Evolutionary conservation across 768 basidiomycete genomes (phyloP).

Genomic region (Tulasnella sp.): DNA sequence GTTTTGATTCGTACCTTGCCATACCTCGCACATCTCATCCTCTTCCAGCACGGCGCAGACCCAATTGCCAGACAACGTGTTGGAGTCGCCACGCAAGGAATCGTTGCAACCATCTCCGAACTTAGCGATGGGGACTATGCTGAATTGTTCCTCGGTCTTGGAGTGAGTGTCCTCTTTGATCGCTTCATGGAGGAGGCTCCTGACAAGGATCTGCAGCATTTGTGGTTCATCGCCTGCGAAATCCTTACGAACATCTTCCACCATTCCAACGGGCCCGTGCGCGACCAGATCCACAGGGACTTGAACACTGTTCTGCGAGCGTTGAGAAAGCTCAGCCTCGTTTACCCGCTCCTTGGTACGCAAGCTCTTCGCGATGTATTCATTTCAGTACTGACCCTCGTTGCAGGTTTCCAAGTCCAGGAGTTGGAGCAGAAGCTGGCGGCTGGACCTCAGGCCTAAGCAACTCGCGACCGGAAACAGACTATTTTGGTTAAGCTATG

Average conservation of each 20-base stretch:
- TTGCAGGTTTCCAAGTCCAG: slow-evolving; percentile 8
- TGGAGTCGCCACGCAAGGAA: slow-evolving; percentile 6
- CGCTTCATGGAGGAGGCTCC: background rate
- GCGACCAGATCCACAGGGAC: slow-evolving; percentile 6
- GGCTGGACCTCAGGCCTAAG: background rate
- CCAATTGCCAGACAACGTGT: background rate
- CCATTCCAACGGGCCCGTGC: background rate
- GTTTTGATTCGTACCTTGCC: slow-evolving; percentile 17
- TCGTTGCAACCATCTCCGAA: slow-evolving; percentile 3
- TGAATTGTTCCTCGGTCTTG: slow-evolving; percentile 10
- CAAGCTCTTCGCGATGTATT: background rate
- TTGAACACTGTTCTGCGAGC: background rate
- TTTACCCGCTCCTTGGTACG: slow-evolving; percentile 16
- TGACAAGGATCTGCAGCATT: background rate
- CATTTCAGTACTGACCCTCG: background rate
- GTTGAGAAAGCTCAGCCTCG: slow-evolving; percentile 10
- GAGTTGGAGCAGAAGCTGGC: background rate
- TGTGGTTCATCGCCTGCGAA: slow-evolving; percentile 11
- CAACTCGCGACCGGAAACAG: background rate
- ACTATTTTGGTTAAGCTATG: background rate
- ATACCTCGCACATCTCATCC: background rate
- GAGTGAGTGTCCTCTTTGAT: slow-evolving; percentile 9
- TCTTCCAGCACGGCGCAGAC: slow-evolving; percentile 16
- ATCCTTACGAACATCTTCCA: slow-evolving; percentile 8
- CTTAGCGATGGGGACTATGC: slow-evolving; percentile 1